Conservation (phyloP, 2,329 filamentous ascomycete genomes). For the Tolypocladium guangdongense region DNA sequence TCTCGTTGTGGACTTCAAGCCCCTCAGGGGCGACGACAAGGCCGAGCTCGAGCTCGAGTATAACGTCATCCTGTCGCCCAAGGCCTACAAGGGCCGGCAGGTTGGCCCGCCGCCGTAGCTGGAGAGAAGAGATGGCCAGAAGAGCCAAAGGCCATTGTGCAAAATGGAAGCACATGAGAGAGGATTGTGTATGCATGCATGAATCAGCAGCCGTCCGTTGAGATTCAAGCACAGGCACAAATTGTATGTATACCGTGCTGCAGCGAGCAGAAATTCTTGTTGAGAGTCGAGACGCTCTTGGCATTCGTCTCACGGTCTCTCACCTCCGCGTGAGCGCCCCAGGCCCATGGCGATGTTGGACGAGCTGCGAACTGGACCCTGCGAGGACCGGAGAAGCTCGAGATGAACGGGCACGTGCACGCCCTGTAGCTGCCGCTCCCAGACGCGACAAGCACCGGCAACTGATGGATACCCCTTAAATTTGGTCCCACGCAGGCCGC, state of each 20-base stretch:
- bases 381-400: not conserved
- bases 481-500: not conserved
- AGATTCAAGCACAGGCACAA: not conserved
- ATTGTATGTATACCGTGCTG: not conserved
- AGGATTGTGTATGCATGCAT: not conserved
- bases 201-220: not conserved
- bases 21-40: conserved; percentile 25
- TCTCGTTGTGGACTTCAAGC: conserved; percentile 38
- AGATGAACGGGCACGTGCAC: not conserved
- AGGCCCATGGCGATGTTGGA: not conserved
- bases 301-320: not conserved
- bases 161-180: not conserved
- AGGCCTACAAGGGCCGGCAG: conserved; percentile 29
- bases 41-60: conserved; percentile 28
- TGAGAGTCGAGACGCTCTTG: not conserved
- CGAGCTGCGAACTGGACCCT: not conserved
- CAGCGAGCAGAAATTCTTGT: not conserved
- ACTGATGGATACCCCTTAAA: not conserved
- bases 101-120: not conserved
- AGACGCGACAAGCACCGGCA: not conserved
- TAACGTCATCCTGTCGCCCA: conserved; percentile 31
- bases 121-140: not conserved
- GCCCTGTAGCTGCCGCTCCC: not conserved
- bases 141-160: not conserved
- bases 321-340: not conserved